Percentiles rank a stretch among this genome's conserved stretches.
Conservation (phyloP, 148 eudicot species). For the Chenopodium suecicum region DNA sequence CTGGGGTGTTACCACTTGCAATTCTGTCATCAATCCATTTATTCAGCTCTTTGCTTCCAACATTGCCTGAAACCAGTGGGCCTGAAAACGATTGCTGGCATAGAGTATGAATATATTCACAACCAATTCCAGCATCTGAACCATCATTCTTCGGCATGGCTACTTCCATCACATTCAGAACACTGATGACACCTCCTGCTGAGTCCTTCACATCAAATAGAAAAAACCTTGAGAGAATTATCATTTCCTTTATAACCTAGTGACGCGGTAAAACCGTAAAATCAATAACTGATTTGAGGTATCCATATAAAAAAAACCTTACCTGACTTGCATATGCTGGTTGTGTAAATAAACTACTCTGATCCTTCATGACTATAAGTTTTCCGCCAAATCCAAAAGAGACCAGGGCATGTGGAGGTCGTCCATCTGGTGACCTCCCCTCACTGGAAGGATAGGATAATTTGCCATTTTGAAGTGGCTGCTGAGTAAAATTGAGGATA, state of each 20-base stretch:
- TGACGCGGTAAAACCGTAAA: not conserved
- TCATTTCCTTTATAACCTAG: not conserved
- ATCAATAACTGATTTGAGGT: conserved; percentile 1
- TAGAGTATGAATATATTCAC: conserved; percentile 52
- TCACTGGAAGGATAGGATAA: conserved; percentile 39
- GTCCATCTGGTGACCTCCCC: conserved; percentile 70
- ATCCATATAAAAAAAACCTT: conserved; percentile 16
- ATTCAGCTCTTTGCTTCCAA: conserved; percentile 66
- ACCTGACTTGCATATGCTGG: conserved; percentile 64
- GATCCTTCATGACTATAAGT: conserved; percentile 71
- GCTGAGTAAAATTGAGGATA: conserved; percentile 35
- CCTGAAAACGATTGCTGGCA: conserved; percentile 62
- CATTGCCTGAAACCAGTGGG: conserved; percentile 74
- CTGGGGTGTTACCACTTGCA: conserved; percentile 33
- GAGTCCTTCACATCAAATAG: conserved; percentile 55
- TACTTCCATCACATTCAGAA: conserved; percentile 64
- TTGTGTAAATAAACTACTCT: conserved; percentile 23
- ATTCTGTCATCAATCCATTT: conserved; percentile 86
- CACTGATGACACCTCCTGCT: conserved; percentile 53
- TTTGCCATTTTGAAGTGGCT: conserved; percentile 36
- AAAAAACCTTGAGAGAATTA: conserved; percentile 22
- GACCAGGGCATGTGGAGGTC: conserved; percentile 80
- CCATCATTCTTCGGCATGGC: conserved; percentile 36
- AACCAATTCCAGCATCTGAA: conserved; percentile 35
- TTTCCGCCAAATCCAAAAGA: conserved; percentile 94